Base-by-base conservation (phyloP, 2,329 filamentous ascomycete genomes). In the Emmonsiellopsis sp. region DNA sequence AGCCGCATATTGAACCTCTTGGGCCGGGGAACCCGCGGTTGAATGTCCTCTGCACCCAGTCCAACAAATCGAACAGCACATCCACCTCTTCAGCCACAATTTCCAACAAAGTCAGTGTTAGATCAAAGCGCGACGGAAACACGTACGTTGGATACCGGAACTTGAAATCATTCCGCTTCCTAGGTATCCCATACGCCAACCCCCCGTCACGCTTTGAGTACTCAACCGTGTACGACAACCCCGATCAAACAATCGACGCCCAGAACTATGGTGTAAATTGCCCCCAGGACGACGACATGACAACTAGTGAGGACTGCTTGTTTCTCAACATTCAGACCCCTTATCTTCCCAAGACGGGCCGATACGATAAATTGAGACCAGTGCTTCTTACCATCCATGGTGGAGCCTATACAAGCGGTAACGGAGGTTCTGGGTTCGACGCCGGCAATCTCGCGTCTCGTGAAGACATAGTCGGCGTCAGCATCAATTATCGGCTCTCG, bases 301-400 rank as follows among this genome's bases (percentile, higher is more conserved):
- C 13, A 13, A n/a, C 13, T 1, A 44, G 42, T 17, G 42, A 44
- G 42, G 42, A 44, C 42, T 44, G 42, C 17, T 21, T 44, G 11
- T 44, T 44, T 17, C 17, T 44, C 13, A 44, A 44, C 42, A 21
- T 44, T 4, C 21, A 21, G 13, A 14, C 42, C 13, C 42, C 42
- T 10, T 44, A 44, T 21, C 42, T 44, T 10, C 42, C 42, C 17
- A 27, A 27, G 17, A 27, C 21, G 21, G 21, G 21, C 21, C 4
- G 9, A 17, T 13, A 10, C 10, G 13, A 44, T 21, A 44, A 44
- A 44, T 21, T 44, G 21, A 13, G 42, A 21, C 78, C 78, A 0
- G 77, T 80, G 0, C 68, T 79, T 42, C 68, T 77, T 2, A 79
- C 77, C 56, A 70, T 81, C 4, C 77, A 81, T 55, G 78, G 78